Conservation (phyloP, 768 basidiomycete species). For the Psilocybe cyanescens region DNA sequence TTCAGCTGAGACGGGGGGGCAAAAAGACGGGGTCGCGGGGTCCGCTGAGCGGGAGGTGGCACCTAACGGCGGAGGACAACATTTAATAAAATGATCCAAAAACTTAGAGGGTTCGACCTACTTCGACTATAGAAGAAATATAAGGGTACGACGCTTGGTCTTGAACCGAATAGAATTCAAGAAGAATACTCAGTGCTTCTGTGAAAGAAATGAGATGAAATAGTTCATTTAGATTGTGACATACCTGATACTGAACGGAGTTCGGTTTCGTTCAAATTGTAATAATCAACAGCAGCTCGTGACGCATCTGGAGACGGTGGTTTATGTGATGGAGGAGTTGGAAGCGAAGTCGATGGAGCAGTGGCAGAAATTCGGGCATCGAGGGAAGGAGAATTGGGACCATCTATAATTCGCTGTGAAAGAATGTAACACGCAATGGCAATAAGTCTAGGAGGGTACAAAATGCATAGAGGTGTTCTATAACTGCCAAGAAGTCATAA, state of each 20-base stretch:
- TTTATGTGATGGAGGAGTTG: constrained; percentile 81
- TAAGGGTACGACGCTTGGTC: constrained; percentile 53
- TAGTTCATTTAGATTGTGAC: constrained; percentile 13
- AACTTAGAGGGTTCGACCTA: constrained; percentile 34
- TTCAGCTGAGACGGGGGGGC: constrained; percentile 38
- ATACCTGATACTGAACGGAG: constrained; percentile 64
- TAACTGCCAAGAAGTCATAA: constrained; percentile 49
- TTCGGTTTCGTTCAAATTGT: constrained; percentile 64
- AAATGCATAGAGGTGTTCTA: constrained; percentile 77
- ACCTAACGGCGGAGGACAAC: constrained; percentile 39
- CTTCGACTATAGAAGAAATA: constrained; percentile 51
- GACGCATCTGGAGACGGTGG: constrained; percentile 72
- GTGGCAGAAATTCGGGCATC: constrained; percentile 75
- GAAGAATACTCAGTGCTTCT: constrained; percentile 69
- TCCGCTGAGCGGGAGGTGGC: constrained; percentile 42
- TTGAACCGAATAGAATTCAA: constrained; percentile 76
- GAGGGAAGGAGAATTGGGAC: constrained; percentile 73
- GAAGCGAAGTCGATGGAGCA: constrained; percentile 75
- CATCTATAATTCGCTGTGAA: constrained; percentile 73
- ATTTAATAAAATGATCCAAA: background rate
- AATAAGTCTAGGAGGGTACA: constrained; percentile 70
- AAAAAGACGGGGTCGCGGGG: constrained; percentile 41
- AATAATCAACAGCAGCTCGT: constrained; percentile 69
- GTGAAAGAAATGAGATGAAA: constrained; percentile 6
- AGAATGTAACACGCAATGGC: constrained; percentile 81